Evolutionary conservation across 1,284 basidiomycete genomes (phyloP), one percentile per base, ranked within the genome.

Genomic region (Fomitopsis palustris): DNA sequence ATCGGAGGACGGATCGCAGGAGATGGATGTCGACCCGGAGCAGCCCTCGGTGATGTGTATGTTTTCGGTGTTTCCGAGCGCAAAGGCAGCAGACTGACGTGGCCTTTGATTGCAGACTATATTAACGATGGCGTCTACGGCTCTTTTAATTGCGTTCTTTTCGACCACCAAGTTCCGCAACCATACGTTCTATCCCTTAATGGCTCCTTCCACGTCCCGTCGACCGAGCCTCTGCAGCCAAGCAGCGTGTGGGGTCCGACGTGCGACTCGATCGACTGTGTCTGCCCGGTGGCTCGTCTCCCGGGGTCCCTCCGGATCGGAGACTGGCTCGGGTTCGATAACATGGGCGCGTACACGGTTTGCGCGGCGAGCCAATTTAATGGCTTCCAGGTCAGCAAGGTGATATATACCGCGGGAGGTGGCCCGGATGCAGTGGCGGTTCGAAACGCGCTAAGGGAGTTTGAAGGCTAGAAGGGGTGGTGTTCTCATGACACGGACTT

Each of bases 51-150:
- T 91, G 65, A 94, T 94, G 92, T 93, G 92, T 94, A 74, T 72
- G 91, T 85, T 12, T 60, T 58, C 19, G 45, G 42, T 45, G 27
- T 6, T 16, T 45, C 39, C 21, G 41, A 58, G 42, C 47, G 49
- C 61, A 54, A 55, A 37, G 64, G 52, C 42, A 29, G 37, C 61
- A 60, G 16, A 56, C 59, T 68, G 57, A 69, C 55, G 17, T 19
- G 47, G 25, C 6, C 56, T 53, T 56, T 51, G 45, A 63, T 63
- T 55, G 29, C 60, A 95, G 93, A 96, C 79, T 98, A 97, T 80
- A 93, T 97, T 83, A 97, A 96, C 77, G 96, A 97, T 74, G 96
- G 95, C 49, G 93, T 98, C 42, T 99, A 99, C 75, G 96, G 96
- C 56, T 92, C 96, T 21, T 98, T 99, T 85, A 98, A 99, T 83